Base-by-base conservation (phyloP, 1,284 basidiomycete species). In the Ceraceosorus guamensis region DNA sequence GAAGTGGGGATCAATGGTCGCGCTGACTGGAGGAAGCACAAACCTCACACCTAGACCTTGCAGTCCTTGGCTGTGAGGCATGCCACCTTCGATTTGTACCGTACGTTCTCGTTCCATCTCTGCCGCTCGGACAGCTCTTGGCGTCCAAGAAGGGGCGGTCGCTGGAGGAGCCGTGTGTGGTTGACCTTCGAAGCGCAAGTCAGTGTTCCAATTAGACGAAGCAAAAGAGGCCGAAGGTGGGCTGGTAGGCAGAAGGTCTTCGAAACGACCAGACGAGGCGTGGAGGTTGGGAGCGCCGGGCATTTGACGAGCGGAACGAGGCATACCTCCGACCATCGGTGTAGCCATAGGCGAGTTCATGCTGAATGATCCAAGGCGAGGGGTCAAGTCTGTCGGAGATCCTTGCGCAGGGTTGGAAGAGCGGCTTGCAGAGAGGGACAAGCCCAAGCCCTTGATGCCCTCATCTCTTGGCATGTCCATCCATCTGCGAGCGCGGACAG, bases 31-130 rank as follows among this genome's bases (percentile, higher is more conserved):
- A 34, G 45, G 37, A 18, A n/a, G n/a, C 34, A 48, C 52, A 13
- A 44, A 47, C 2, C 30, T 33, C 13, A 53, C 14, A n/a, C 45
- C 52, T 14, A 53, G 44, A 13, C 52, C 52, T 30, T 46, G 46
- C 3, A 31, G 30, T n/a, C 32, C 18, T 7, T 32, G 10, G 2
- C 6, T 5, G 3, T 13, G 11, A 11, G 52, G 52, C 52, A 53
- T n/a, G n/a, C 31, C 52, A 31, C 46, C 31, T 32, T 53, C 45
- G 11, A 53, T 48, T 14, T 46, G 4, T 6, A 48, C 44, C 4
- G 41, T 48, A 7, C 48, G 33, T 24, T 53, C 52, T 13, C 52
- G 10, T 24, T 53, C 52, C 52, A 48, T 53, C n/a, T 31, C 31
- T 14, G 41, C 35, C 3, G 45, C 37, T 8, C 37, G 37, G 37